Base-by-base conservation (phyloP, 179 eudicot genomes). In the Spergularia azorica region DNA sequence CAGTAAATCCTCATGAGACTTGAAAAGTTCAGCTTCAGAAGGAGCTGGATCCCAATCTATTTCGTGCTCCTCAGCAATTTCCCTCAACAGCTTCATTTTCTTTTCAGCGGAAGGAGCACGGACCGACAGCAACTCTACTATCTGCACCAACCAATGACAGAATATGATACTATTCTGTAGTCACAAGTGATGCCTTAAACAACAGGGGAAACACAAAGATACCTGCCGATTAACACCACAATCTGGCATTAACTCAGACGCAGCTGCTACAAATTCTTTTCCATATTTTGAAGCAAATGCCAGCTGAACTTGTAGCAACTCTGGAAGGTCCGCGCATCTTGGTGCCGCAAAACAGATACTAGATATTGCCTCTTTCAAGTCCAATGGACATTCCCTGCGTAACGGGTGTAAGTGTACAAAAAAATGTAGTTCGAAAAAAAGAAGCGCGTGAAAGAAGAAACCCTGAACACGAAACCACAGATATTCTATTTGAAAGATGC, bases 221-320 rank as follows among this genome's bases (percentile, higher is more conserved):
- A 93, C 97, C 95, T 93, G 95, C 20, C 97, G 97, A 80, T 91
- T 91, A 79, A 95, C 97, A 71, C 98, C 98, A 84, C 97, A 90
- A 83, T 91, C 91, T 46, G 97, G 98, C 92, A 89, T 81, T 62
- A 95, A 92, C 86, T 91, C 97, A 3, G 95, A 87, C 48, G 98
- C 97, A 79, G 97, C 92, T 26, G 86, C 79, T 52, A 91, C 92
- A 73, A 93, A 95, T 80, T 93, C 97, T 78, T 85, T 93, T 51
- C 98, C 97, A 79, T 95, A 95, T 85, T 95, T 95, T 65, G 87
- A 81, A 70, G 85, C 89, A 87, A 95, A 95, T 56, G 88, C 69
- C 89, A 89, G 83, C 77, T 90, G 97, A 83, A 81, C 92, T 79
- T 95, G 95, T 59, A 84, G 78, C 81, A 95, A 81, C 83, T 95